Conservation (phyloP, 352 stramenopile species). For the Phytophthora agathidicida region DNA sequence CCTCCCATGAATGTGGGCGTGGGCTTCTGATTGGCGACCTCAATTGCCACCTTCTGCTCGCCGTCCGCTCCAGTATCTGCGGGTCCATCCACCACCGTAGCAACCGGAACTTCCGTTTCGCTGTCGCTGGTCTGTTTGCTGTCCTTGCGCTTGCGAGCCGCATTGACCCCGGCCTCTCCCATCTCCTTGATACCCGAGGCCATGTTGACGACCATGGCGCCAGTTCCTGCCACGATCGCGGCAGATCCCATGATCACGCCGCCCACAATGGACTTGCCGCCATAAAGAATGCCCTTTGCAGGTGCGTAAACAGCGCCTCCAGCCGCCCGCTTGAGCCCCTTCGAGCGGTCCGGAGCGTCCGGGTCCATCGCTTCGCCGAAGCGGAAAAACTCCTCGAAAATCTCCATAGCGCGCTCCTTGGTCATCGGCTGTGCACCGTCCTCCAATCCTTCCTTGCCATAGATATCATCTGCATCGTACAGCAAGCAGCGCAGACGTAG, state of each 20-base stretch:
- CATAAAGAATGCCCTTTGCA: conserved; percentile 82
- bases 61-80: conserved; percentile 19
- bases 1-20: conserved; percentile 82
- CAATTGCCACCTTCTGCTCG: conserved; percentile 28
- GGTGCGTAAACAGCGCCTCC: conserved; percentile 84
- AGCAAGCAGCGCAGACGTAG: conserved; percentile 8
- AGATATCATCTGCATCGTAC: conserved; percentile 93
- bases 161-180: conserved; percentile 83
- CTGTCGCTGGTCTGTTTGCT: conserved; percentile 53
- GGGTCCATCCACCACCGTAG: conserved; percentile 15
- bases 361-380: conserved; percentile 87
- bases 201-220: conserved; percentile 85
- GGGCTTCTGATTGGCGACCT: conserved; percentile 69
- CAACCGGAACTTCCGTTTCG: conserved; percentile 38
- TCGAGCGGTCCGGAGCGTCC: conserved; percentile 75
- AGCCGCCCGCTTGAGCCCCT: conserved; percentile 79
- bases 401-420: conserved; percentile 79
- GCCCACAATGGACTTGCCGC: conserved; percentile 81
- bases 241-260: conserved; percentile 88
- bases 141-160: conserved; percentile 62
- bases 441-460: conserved; percentile 92
- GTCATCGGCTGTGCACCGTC: conserved; percentile 86
- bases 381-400: conserved; percentile 89
- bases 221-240: conserved; percentile 73
- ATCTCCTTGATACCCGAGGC: conserved; percentile 88